Evolutionary conservation across 352 stramenopile genomes (phyloP).

Genomic region (Pythium dissotocum): DNA sequence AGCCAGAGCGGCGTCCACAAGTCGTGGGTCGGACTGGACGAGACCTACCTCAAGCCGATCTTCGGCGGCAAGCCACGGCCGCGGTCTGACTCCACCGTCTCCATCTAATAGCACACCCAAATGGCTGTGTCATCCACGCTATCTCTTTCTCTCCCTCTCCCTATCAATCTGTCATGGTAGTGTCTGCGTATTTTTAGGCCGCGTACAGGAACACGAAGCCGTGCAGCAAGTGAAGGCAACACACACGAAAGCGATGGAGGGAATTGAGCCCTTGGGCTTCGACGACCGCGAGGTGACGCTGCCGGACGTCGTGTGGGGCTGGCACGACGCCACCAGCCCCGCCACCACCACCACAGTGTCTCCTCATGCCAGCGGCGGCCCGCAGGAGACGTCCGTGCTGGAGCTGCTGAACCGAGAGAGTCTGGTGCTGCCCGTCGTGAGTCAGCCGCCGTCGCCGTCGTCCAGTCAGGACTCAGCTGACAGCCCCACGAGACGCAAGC

Average conservation of each 20-base stretch:
- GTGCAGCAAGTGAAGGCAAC: too few relatives aligned
- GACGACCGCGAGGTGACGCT: constrained; percentile 16
- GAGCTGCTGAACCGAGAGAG: background rate
- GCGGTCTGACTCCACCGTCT: constrained; percentile 16
- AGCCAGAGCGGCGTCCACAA: constrained; percentile 26
- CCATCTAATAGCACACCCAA: background rate
- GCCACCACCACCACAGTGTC: background rate
- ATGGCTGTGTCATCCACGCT: background rate
- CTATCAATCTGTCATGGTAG: background rate
- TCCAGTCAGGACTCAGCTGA: background rate
- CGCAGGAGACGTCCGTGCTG: constrained; percentile 2
- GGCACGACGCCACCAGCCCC: constrained; percentile 1
- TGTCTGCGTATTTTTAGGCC: background rate
- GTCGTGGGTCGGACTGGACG: constrained; percentile 28
- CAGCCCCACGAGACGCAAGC: constrained; percentile 1
- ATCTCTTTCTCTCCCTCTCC: too few relatives aligned
- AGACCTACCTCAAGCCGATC: constrained; percentile 33
- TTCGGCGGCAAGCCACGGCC: constrained; percentile 30
- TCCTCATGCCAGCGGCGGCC: background rate
- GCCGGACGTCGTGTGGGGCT: constrained; percentile 21
- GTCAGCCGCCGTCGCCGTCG: background rate
- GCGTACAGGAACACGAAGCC: too few relatives aligned
- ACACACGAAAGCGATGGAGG: background rate
- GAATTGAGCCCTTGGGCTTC: constrained; percentile 3
- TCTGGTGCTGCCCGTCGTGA: constrained; percentile 1